These are phyloP conservation scores for Nigrospora osmanthi DNA, from an alignment of 2,329 filamentous ascomycete species.

Conservation along the genomic window DNA sequence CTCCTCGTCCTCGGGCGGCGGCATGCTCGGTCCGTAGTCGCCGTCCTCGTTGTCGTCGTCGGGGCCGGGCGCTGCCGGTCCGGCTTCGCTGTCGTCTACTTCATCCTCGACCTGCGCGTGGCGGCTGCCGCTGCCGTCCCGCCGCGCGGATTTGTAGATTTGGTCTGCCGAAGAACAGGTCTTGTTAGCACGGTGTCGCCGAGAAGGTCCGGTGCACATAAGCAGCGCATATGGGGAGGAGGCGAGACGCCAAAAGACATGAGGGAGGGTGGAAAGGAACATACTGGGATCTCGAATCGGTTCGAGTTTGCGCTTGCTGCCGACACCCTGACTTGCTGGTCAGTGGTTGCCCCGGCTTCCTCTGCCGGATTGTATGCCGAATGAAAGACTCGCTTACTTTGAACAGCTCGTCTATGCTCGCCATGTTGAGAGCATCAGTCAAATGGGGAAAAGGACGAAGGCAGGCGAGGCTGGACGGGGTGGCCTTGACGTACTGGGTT, in stretches of 20 bases:
- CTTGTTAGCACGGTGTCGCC: no score
- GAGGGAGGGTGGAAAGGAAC: slow-evolving; percentile 14
- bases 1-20: slow-evolving; percentile 15
- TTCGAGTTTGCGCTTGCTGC: slow-evolving; percentile 58
- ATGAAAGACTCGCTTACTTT: slow-evolving; percentile 28
- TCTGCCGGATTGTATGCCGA: no score
- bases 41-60: slow-evolving; percentile 34
- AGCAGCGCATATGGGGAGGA: background rate
- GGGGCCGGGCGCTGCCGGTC: slow-evolving; percentile 40
- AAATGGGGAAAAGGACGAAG: no score
- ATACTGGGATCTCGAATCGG: slow-evolving; percentile 54
- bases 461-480: no score
- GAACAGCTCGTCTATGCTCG: slow-evolving; percentile 52
- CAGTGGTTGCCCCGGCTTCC: slow-evolving; percentile 3
- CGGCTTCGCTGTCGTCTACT: slow-evolving; percentile 36
- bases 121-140: slow-evolving; percentile 32
- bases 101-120: slow-evolving; percentile 37
- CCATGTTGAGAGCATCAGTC: slow-evolving; percentile 27
- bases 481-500: no score
- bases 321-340: slow-evolving; percentile 27
- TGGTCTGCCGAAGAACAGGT: slow-evolving; percentile 33
- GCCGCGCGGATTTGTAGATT: slow-evolving; percentile 56
- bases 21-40: slow-evolving; percentile 18
- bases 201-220: no score
- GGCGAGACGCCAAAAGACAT: background rate